Percentiles rank a stretch among this genome's conserved stretches.
Conservation (phyloP, 768 basidiomycete species). For the Collybia sordida region DNA sequence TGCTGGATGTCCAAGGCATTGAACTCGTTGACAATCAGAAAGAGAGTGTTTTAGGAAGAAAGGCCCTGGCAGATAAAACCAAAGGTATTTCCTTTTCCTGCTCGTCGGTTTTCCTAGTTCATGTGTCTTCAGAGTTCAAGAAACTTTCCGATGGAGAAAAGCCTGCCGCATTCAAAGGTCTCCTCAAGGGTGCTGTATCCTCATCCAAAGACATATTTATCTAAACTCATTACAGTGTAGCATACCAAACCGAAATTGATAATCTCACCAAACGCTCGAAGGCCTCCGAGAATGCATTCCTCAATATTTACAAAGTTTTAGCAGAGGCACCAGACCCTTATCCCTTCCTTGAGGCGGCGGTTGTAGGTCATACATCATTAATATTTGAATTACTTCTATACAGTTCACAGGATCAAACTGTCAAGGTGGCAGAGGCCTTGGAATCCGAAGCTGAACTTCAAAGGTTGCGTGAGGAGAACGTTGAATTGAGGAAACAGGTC, state of each 20-base stretch:
- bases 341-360: constrained; percentile 91
- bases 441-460: constrained; percentile 75
- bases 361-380: constrained; percentile 43
- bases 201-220: constrained; percentile 2
- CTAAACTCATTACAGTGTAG: constrained; percentile 35
- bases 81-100: constrained; percentile 65
- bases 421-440: constrained; percentile 80
- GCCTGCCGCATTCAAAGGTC: constrained; percentile 79
- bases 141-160: constrained; percentile 92
- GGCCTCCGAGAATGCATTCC: constrained; percentile 89
- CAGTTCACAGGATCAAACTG: constrained; percentile 78
- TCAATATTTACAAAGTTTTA: constrained; percentile 94
- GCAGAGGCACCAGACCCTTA: constrained; percentile 98
- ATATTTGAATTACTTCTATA: no score
- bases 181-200: constrained; percentile 70
- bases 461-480: constrained; percentile 79
- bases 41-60: constrained; percentile 91
- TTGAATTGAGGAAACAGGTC: constrained; percentile 68
- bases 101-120: neutral
- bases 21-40: constrained; percentile 99
- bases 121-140: constrained; percentile 76
- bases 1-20: constrained; percentile 87
- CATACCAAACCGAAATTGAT: constrained; percentile 97
- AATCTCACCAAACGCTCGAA: constrained; percentile 91
- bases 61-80: constrained; percentile 92